These are phyloP conservation scores for Paramyrothecium sp. DNA, from an alignment of 2,329 filamentous ascomycete genomes.

Conservation along the genomic window DNA sequence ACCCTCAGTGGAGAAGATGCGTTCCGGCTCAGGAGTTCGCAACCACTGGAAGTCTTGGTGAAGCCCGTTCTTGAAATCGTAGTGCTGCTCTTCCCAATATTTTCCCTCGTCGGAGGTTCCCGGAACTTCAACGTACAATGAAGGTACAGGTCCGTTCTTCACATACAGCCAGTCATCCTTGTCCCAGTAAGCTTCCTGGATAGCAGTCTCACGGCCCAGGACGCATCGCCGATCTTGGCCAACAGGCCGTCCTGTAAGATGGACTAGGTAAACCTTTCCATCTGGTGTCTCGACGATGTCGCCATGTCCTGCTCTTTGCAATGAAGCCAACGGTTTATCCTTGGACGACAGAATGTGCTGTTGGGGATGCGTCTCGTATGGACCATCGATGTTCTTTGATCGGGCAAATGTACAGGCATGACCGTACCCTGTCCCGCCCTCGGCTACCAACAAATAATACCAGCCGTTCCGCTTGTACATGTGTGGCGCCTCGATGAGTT, in stretches of 20 bases:
- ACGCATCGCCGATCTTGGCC: conserved; percentile 52
- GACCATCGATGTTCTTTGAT: conserved; percentile 52
- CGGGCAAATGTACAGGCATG: conserved; percentile 61
- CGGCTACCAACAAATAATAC: conserved; percentile 60
- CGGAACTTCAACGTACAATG: conserved; percentile 50
- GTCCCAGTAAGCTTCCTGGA: conserved; percentile 59
- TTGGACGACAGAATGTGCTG: conserved; percentile 57
- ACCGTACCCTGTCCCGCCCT: conserved; percentile 59
- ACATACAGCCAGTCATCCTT: conserved; percentile 63
- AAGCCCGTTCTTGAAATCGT: conserved; percentile 44
- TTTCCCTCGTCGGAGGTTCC: conserved; percentile 41
- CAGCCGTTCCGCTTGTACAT: conserved; percentile 56
- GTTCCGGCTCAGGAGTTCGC: conserved; percentile 52
- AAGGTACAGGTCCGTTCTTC: conserved; percentile 56
- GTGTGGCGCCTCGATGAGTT: conserved; percentile 56
- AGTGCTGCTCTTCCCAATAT: conserved; percentile 50
- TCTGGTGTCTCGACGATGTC: conserved; percentile 54
- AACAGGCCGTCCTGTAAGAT: conserved; percentile 49
- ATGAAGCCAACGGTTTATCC: conserved; percentile 43
- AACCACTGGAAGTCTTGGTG: conserved; percentile 58
- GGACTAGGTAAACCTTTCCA: conserved; percentile 52
- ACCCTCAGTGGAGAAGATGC: conserved; percentile 43
- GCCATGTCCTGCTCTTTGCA: conserved; percentile 53
- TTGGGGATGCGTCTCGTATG: conserved; percentile 59
- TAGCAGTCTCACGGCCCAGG: conserved; percentile 53